A percentile compares a stretch with the other conserved stretches of the same genome.
Conservation (phyloP, 768 basidiomycete species). For the Boletellus ananiceps region DNA sequence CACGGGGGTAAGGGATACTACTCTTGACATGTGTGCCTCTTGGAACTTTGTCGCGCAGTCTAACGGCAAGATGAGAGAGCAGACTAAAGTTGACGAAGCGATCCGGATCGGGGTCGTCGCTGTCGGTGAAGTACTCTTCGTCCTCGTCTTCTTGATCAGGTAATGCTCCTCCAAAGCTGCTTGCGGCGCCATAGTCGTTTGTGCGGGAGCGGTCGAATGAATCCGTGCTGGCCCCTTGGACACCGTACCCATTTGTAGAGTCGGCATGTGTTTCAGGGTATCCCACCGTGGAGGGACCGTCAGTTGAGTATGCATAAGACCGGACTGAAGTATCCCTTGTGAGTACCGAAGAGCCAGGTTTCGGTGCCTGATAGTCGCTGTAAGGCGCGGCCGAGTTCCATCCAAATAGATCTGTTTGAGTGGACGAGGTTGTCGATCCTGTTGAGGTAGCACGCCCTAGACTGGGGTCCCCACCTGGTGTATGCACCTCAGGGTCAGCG, state of each 20-base stretch:
- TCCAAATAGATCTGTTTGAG: slow-evolving; percentile 20
- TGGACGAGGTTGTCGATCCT: slow-evolving; percentile 28
- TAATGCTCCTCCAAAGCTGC: slow-evolving; percentile 15
- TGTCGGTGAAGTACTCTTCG: slow-evolving; percentile 35
- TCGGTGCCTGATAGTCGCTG: slow-evolving; percentile 15
- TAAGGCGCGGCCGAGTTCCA: slow-evolving; percentile 25
- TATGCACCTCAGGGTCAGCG: slow-evolving; percentile 2
- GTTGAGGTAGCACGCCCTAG: slow-evolving; percentile 28
- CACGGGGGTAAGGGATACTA: slow-evolving; percentile 82
- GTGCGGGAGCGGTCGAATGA: slow-evolving; percentile 24
- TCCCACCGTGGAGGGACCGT: slow-evolving; percentile 23
- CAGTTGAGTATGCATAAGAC: slow-evolving; percentile 16
- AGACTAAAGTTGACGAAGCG: slow-evolving; percentile 87
- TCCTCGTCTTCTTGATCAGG: slow-evolving; percentile 28
- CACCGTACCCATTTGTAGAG: slow-evolving; percentile 17
- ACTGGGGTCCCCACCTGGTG: slow-evolving; percentile 15
- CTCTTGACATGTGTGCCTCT: slow-evolving; percentile 87
- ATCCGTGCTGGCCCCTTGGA: slow-evolving; percentile 21
- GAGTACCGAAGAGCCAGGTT: slow-evolving; percentile 14
- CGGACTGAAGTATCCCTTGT: slow-evolving; percentile 13
- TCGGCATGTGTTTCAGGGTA: slow-evolving; percentile 14
- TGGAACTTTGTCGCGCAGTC: slow-evolving; percentile 86
- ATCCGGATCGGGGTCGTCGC: slow-evolving; percentile 61
- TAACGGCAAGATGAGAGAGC: slow-evolving; percentile 83
- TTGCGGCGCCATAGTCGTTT: slow-evolving; percentile 16